A percentile compares a stretch with the other conserved stretches of the same genome.
These are phyloP conservation scores for Rhynchosporium graminicola DNA, from an alignment of 2,329 filamentous ascomycete genomes.

Conservation along the genomic window DNA sequence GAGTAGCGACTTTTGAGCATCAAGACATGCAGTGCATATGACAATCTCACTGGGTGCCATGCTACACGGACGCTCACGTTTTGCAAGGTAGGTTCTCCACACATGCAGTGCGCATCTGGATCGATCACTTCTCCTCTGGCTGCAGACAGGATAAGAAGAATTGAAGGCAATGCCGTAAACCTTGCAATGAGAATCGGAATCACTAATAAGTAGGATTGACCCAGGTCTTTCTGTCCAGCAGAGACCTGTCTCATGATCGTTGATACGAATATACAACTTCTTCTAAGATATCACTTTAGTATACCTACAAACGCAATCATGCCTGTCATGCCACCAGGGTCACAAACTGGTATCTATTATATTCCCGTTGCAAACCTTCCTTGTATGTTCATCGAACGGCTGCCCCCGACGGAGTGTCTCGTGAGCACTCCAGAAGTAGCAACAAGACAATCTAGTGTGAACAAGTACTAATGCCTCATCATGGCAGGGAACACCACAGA, in stretches of 20 bases:
- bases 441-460: no score
- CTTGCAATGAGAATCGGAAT: neutral
- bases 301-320: conserved; percentile 3
- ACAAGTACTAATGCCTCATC: no score
- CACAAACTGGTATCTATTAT: conserved; percentile 28
- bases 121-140: neutral
- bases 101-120: neutral
- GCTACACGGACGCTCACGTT: neutral
- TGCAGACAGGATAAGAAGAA: neutral
- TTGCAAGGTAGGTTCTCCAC: neutral
- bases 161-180: neutral
- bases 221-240: neutral
- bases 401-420: no score
- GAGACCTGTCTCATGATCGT: neutral
- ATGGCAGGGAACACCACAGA: conserved; percentile 26
- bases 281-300: neutral
- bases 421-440: no score
- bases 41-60: neutral
- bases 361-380: conserved; percentile 27
- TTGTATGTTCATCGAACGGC: conserved; percentile 12
- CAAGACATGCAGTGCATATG: neutral
- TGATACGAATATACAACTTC: no score
- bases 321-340: conserved; percentile 24
- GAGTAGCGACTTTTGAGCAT: no score
- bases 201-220: neutral